Base-by-base conservation (phyloP, 805 yeast genomes). In the Candida nemodendra region DNA sequence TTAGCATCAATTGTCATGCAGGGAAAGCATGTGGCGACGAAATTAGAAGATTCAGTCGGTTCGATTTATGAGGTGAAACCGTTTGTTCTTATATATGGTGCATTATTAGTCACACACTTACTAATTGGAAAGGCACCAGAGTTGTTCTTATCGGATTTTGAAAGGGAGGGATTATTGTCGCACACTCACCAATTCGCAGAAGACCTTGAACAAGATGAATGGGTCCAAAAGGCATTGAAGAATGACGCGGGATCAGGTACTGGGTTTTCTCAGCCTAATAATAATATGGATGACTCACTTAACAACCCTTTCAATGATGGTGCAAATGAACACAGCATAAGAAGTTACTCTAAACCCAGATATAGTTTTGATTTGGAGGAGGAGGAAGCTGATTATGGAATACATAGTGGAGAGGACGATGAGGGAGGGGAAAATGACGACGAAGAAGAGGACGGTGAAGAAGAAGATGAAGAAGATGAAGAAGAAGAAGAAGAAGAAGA, bases 111-210 rank as follows among this genome's bases (percentile, higher is more conserved):
- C 11, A 64, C 78, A 1, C 62, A 68, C 7, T 42, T 57, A 2
- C 54, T 85, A 34, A 59, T 78, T 0, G 56, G 58, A 5, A 67
- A 70, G 30, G 61, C 71, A 13, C 71, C 81, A 0, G 62, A 59
- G 1, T 41, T 57, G 1, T 79, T 74, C 39, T 51, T 78, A 5
- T 50, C 56, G 0, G 69, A 66, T 7, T 76, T 87, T 44, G 82
- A 76, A 49, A 72, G 84, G 38, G 95, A 87, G 51, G 96, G 96
- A 0, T 59, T 84, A n/a, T 55, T 81, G 4, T 59, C 70, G 13
- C 86, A 81, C 52, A 65, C 73, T 8, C 47, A 61, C 1, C 41
- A 51, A 0, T 58, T 78, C 3, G 37, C 63, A 8, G 61, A 59
- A 18, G 45, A 51, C 7, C 40, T 56, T 27, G 42, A 40, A 16